Conservation (phyloP, 2,329 filamentous ascomycete species). For the Aspergillus texensis region DNA sequence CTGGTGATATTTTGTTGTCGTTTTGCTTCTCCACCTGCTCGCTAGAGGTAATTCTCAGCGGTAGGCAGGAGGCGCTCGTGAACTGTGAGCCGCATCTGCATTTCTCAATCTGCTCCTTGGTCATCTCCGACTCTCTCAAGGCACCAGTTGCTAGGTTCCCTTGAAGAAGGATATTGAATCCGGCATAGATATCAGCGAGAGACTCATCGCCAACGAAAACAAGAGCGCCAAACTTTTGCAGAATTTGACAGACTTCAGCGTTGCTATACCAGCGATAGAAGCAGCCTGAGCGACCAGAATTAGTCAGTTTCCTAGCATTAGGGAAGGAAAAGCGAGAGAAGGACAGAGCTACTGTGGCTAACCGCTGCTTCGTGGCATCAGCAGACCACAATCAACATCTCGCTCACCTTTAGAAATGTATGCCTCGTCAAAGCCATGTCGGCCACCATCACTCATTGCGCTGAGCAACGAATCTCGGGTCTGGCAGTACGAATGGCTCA, state of each 20-base stretch:
- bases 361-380: neutral
- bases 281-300: conserved; percentile 33
- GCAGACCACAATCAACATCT: neutral
- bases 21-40: conserved; percentile 24
- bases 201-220: conserved; percentile 47
- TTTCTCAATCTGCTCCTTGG: conserved; percentile 27
- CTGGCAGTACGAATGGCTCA: conserved; percentile 32
- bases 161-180: conserved; percentile 48
- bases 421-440: conserved; percentile 45
- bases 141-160: conserved; percentile 44
- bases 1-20: conserved; percentile 10
- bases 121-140: conserved; percentile 44
- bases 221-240: conserved; percentile 46
- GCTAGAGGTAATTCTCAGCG: conserved; percentile 29
- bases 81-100: conserved; percentile 49
- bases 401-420: conserved; percentile 40
- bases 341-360: neutral
- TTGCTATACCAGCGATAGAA: conserved; percentile 48
- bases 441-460: conserved; percentile 46
- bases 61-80: conserved; percentile 33
- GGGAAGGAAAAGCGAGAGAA: neutral
- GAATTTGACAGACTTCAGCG: conserved; percentile 48
- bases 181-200: conserved; percentile 46
- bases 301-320: conserved; percentile 9
- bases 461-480: conserved; percentile 40